phyloP scores from a whole-genome alignment of 2,329 filamentous ascomycete genomes.

The Leptographium procerum region DNA sequence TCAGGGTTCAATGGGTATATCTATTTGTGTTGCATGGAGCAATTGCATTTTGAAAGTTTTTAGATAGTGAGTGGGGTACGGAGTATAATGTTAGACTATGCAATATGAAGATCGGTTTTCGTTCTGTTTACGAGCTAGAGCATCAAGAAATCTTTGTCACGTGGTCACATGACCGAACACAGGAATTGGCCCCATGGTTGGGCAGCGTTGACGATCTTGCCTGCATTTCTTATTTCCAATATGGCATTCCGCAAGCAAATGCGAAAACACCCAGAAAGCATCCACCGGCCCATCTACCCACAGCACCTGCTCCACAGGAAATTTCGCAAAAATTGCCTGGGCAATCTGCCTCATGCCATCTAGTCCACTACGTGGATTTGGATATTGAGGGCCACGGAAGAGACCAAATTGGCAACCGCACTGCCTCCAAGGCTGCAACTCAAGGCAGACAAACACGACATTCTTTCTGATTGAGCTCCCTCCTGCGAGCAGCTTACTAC shows the following conservation, averaged over 20 bases:
- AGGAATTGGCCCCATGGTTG: neutral
- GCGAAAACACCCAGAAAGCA: neutral
- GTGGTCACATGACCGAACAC: neutral
- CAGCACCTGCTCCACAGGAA: neutral
- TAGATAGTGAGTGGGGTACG: too few relatives aligned
- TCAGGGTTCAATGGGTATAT: too few relatives aligned
- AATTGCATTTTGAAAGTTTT: too few relatives aligned
- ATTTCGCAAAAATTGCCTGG: neutral
- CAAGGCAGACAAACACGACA: neutral
- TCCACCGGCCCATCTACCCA: neutral
- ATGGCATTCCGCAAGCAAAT: neutral
- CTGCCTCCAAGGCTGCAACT: neutral
- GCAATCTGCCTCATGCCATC: neutral
- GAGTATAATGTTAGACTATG: too few relatives aligned
- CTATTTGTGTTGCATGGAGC: too few relatives aligned
- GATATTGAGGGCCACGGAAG: too few relatives aligned
- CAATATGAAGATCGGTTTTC: too few relatives aligned
- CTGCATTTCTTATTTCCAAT: neutral
- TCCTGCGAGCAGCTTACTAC: too few relatives aligned
- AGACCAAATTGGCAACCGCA: neutral
- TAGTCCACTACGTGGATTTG: neutral
- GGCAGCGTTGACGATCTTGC: neutral
- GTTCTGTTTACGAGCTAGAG: too few relatives aligned
- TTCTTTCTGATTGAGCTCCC: too few relatives aligned
- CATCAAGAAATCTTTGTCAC: too few relatives aligned